These are phyloP conservation scores for Vitis cinerea DNA, from an alignment of 164 flowering plant genomes.

Conservation along the genomic window DNA sequence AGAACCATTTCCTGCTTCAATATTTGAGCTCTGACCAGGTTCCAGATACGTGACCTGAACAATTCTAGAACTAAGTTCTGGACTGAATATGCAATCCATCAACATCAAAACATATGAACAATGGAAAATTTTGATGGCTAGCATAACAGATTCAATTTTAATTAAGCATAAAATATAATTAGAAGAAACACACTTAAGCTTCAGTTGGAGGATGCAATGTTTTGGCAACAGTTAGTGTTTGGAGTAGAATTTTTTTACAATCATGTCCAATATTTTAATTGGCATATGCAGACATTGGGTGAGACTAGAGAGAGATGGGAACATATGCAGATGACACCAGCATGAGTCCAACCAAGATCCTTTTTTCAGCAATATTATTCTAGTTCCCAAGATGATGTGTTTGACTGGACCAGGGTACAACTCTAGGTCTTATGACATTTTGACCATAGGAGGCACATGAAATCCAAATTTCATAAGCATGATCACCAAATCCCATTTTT, in stretches of 20 bases:
- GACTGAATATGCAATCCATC: not conserved
- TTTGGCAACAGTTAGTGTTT: not conserved
- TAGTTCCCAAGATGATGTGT: too few relatives aligned
- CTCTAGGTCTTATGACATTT: too few relatives aligned
- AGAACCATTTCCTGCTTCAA: slow-evolving; percentile 54
- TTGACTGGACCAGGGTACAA: too few relatives aligned
- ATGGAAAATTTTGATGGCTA: not conserved
- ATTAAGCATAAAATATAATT: not conserved
- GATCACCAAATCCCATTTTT: too few relatives aligned
- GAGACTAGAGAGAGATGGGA: not conserved
- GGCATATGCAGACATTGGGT: not conserved
- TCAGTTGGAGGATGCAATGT: not conserved
- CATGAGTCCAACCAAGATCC: not conserved
- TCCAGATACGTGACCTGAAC: slow-evolving; percentile 78
- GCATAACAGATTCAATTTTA: not conserved
- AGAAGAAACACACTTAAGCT: not conserved
- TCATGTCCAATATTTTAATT: not conserved
- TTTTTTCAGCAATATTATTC: too few relatives aligned
- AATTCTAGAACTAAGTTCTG: slow-evolving; percentile 8
- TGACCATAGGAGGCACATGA: too few relatives aligned
- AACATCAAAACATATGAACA: not conserved
- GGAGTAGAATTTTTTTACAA: not conserved
- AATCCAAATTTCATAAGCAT: too few relatives aligned
- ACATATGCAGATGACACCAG: not conserved
- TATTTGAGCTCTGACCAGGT: slow-evolving; percentile 73